Percentiles rank a stretch among this genome's conserved stretches.
Evolutionary conservation across 83 land plant genomes (phyloP).

Genomic region (Diphasiastrum complanatum): DNA sequence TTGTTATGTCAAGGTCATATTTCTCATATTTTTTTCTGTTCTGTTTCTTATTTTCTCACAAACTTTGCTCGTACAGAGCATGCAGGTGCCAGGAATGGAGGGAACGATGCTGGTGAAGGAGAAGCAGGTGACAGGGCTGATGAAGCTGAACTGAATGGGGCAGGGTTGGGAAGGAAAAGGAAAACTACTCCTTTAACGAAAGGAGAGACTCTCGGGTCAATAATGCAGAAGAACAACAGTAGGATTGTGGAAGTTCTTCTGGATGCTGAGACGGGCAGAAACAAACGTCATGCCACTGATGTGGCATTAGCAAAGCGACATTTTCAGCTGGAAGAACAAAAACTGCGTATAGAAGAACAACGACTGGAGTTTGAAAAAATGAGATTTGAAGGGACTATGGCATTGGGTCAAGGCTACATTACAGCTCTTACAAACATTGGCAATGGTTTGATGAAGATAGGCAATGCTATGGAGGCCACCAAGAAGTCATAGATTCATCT

Average conservation of each 20-base stretch:
- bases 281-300: no score
- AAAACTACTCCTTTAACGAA: neutral
- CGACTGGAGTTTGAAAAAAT: constrained; percentile 1
- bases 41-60: no score
- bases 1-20: no score
- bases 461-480: neutral
- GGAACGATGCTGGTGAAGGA: neutral
- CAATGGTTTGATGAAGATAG: constrained; percentile 2
- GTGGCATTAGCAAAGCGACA: no score
- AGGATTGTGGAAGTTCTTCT: neutral
- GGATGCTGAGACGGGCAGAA: neutral
- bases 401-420: no score
- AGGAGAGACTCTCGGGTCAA: neutral
- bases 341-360: constrained; percentile 2
- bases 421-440: neutral
- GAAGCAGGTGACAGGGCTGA: neutral
- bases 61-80: no score
- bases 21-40: no score
- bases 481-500: no score
- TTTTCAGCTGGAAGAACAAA: neutral
- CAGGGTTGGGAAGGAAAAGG: neutral
- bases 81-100: neutral
- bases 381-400: constrained; percentile 3
- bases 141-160: neutral
- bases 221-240: no score